Evolutionary conservation across 345 rosid species (phyloP).

Genomic region (Murraya koenigii): DNA sequence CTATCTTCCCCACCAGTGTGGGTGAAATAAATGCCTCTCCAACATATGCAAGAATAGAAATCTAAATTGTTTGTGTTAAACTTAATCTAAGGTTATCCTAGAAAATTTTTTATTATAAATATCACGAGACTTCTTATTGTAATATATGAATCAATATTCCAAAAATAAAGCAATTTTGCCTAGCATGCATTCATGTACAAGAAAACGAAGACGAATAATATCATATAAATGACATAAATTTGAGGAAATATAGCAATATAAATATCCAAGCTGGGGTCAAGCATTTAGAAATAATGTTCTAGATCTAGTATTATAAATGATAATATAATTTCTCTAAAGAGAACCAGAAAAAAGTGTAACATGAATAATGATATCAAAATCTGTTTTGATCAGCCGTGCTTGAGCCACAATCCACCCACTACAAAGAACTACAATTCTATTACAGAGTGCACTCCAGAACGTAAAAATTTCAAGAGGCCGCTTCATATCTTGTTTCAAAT

Average conservation of each 20-base stretch:
- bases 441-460: constrained; percentile 6
- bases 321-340: background rate
- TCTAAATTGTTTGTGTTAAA: no score
- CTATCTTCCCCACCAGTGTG: no score
- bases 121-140: no score
- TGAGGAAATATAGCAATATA: background rate
- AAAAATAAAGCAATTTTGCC: no score
- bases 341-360: background rate
- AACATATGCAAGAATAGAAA: no score
- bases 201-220: background rate
- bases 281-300: background rate
- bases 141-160: no score
- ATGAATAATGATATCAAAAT: constrained; percentile 5
- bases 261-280: background rate
- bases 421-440: constrained; percentile 1
- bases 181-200: background rate
- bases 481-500: constrained; percentile 10
- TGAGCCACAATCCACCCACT: constrained; percentile 10
- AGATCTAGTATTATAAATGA: background rate
- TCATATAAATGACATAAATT: background rate
- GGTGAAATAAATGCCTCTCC: no score
- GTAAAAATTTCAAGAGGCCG: constrained; percentile 1
- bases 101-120: no score
- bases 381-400: background rate
- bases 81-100: no score